Percentiles rank a stretch among this genome's conserved stretches.
Conservation (phyloP, 2,329 filamentous ascomycete genomes). For the Dendrostoma leiphaemia region DNA sequence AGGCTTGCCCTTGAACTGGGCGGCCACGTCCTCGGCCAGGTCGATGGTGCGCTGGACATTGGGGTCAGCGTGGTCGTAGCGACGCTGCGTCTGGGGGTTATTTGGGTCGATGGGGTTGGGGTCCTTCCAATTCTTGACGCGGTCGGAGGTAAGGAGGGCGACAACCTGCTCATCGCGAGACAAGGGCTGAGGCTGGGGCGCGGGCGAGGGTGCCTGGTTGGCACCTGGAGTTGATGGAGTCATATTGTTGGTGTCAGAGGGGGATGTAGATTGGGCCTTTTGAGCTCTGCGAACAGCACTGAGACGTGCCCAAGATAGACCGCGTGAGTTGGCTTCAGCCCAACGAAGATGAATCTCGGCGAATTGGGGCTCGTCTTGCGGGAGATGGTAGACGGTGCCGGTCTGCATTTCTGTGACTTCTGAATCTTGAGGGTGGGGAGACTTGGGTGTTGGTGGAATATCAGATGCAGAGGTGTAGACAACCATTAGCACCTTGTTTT, state of each 20-base stretch:
- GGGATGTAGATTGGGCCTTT: constrained; percentile 5
- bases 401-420: constrained; percentile 12
- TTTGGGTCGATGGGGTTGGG: constrained; percentile 36
- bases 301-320: constrained; percentile 39
- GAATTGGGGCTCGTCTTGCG: constrained; percentile 35
- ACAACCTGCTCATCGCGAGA: constrained; percentile 41
- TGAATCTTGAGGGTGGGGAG: constrained; percentile 34
- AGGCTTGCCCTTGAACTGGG: constrained; percentile 41
- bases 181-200: constrained; percentile 23
- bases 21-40: constrained; percentile 41
- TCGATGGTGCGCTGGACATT: constrained; percentile 41
- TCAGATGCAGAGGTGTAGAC: constrained; percentile 54
- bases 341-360: constrained; percentile 50
- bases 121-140: constrained; percentile 41
- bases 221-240: constrained; percentile 24
- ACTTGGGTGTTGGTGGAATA: constrained; percentile 56
- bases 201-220: constrained; percentile 16
- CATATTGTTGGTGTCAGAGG: constrained; percentile 8
- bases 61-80: constrained; percentile 41
- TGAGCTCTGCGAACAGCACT: constrained; percentile 39
- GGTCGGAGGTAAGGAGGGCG: constrained; percentile 42
- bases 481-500: constrained; percentile 60
- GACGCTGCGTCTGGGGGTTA: constrained; percentile 28
- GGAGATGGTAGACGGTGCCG: constrained; percentile 2
- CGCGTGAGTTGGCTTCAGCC: constrained; percentile 44